Evolutionary conservation across 1,284 basidiomycete species (phyloP).

Genomic region (Irpex sp.): DNA sequence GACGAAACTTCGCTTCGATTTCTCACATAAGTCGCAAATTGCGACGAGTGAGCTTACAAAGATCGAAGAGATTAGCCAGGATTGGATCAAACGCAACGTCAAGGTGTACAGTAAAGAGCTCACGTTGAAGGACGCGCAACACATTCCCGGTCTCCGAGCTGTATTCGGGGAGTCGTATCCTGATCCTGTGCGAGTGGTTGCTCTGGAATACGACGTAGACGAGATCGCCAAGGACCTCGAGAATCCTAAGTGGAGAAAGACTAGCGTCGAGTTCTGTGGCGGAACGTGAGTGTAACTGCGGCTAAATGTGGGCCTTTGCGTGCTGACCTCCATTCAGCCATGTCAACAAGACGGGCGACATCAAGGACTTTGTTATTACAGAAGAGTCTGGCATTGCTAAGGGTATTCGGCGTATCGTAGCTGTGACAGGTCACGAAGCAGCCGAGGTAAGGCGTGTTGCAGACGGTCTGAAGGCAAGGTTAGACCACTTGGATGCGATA

Average conservation of each 20-base stretch:
- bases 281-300: conserved; percentile 72
- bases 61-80: conserved; percentile 83
- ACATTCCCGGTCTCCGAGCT: conserved; percentile 91
- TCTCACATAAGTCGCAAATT: conserved; percentile 93
- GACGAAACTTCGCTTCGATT: conserved; percentile 95
- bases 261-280: conserved; percentile 97
- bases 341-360: conserved; percentile 92
- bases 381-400: conserved; percentile 98
- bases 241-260: conserved; percentile 87
- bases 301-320: conserved; percentile 1
- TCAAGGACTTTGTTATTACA: conserved; percentile 91
- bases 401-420: conserved; percentile 92
- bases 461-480: conserved; percentile 57
- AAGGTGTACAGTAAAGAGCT: conserved; percentile 89
- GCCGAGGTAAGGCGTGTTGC: conserved; percentile 76
- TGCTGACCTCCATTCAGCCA: conserved; percentile 49
- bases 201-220: conserved; percentile 83
- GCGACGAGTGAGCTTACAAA: conserved; percentile 69
- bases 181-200: conserved; percentile 94
- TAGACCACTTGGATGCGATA: conserved; percentile 64
- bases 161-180: conserved; percentile 99
- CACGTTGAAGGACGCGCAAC: conserved; percentile 74
- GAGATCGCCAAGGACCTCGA: conserved; percentile 84
- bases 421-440: conserved; percentile 94
- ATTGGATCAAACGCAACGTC: conserved; percentile 91